Evolutionary conservation across 257 asterid species (phyloP).

Genomic region (Gentiana dahurica): DNA sequence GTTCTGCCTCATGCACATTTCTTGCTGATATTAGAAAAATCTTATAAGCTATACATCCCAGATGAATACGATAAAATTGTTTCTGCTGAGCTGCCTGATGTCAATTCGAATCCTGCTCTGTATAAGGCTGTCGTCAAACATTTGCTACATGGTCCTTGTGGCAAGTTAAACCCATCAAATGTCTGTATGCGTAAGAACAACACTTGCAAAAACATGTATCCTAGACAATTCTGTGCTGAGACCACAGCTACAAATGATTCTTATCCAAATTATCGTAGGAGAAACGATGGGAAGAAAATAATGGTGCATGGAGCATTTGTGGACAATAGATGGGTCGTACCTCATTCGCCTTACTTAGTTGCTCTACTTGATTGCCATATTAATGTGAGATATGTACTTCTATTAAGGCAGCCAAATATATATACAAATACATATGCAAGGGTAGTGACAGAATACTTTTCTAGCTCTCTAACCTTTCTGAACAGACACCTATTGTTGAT

Average conservation of each 20-base stretch:
- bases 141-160: background rate
- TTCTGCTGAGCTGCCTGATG: no score
- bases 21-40: no score
- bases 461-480: background rate
- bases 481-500: background rate
- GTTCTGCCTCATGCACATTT: no score
- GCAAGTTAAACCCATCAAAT: background rate
- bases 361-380: background rate
- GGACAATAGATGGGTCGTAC: background rate
- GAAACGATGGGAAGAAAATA: background rate
- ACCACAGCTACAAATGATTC: background rate
- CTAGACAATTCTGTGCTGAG: background rate
- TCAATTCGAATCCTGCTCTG: background rate
- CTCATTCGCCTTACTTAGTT: background rate
- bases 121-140: background rate
- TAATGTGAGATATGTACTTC: background rate
- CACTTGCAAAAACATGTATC: background rate
- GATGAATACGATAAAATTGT: no score
- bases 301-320: background rate
- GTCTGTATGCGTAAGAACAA: background rate
- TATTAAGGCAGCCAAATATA: background rate
- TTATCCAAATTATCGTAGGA: background rate
- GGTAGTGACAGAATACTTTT: background rate
- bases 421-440: background rate
- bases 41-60: no score